These are phyloP conservation scores for Colletotrichum ledebouriae DNA, from an alignment of 2,329 filamentous ascomycete genomes.

Conservation along the genomic window DNA sequence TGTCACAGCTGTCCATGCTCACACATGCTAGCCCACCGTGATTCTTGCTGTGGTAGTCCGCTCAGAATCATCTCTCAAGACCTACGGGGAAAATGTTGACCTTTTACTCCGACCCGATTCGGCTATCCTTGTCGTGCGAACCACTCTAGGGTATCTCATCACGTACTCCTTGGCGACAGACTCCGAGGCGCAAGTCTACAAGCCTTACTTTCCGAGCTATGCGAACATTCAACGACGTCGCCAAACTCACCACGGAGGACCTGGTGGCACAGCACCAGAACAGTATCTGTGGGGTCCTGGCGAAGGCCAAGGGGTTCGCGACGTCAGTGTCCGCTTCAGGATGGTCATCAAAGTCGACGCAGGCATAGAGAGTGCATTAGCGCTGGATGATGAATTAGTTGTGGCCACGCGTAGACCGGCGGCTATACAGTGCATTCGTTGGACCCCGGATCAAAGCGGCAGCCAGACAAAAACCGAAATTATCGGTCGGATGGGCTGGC, in stretches of 20 bases:
- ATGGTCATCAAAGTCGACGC: constrained; percentile 99
- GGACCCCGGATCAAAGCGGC: constrained; percentile 86
- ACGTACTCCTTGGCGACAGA: constrained; percentile 94
- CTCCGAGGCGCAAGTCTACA: constrained; percentile 85
- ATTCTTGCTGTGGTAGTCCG: constrained; percentile 88
- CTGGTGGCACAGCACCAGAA: constrained; percentile 67
- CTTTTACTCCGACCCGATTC: constrained; percentile 92
- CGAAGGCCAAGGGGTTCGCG: constrained; percentile 84
- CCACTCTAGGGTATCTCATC: constrained; percentile 86
- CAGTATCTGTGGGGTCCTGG: constrained; percentile 81
- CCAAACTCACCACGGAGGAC: constrained; percentile 72
- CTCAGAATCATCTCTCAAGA: constrained; percentile 81
- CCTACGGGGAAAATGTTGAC: constrained; percentile 87
- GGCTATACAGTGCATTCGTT: constrained; percentile 96
- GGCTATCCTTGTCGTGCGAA: constrained; percentile 91
- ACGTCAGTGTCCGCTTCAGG: constrained; percentile 91
- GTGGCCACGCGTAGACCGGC: constrained; percentile 93
- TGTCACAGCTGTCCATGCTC: constrained; percentile 23
- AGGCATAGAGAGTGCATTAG: constrained; percentile 88
- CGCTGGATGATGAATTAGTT: constrained; percentile 91
- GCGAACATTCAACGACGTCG: constrained; percentile 73
- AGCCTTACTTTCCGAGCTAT: constrained; percentile 80
- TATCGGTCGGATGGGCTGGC: constrained; percentile 86
- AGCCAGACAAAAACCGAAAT: constrained; percentile 93
- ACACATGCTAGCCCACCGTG: constrained; percentile 78